These are phyloP conservation scores for Solanum ossicruentum DNA, from an alignment of 257 asterid species.

Conservation along the genomic window DNA sequence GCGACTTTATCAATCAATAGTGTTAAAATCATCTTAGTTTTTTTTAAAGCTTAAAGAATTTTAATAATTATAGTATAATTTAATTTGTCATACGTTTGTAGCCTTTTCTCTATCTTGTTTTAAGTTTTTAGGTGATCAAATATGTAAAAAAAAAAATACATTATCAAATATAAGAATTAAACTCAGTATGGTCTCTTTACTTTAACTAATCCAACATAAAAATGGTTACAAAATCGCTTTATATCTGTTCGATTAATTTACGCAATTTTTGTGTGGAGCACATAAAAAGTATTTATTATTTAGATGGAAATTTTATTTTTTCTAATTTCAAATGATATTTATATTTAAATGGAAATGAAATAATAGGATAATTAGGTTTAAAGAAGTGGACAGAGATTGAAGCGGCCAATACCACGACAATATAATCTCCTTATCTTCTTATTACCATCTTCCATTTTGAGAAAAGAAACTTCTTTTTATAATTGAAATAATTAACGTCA, in stretches of 20 bases:
- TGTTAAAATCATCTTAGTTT: too few species aligned
- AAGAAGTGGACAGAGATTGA: slow-evolving; percentile 16
- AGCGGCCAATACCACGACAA: slow-evolving; percentile 19
- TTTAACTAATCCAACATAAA: background rate
- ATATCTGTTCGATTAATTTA: background rate
- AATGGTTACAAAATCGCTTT: background rate
- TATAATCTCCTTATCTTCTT: slow-evolving; percentile 19
- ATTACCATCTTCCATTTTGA: background rate
- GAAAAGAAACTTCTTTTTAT: background rate
- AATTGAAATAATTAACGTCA: background rate
- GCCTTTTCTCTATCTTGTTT: background rate
- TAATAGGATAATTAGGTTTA: background rate
- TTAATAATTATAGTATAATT: too few species aligned
- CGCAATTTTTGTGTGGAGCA: background rate
- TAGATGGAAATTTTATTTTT: background rate
- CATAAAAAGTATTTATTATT: background rate
- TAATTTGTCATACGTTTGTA: background rate
- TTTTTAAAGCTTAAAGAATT: background rate
- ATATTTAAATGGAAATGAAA: background rate
- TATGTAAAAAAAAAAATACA: background rate
- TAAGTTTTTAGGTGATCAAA: background rate
- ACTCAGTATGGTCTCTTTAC: background rate
- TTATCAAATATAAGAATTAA: background rate
- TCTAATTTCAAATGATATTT: background rate
- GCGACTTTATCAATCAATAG: too few species aligned